Percentiles rank a stretch among this genome's conserved stretches.
Conservation (phyloP, 176 grass and related monocot genomes). For the Avena atlantica region DNA sequence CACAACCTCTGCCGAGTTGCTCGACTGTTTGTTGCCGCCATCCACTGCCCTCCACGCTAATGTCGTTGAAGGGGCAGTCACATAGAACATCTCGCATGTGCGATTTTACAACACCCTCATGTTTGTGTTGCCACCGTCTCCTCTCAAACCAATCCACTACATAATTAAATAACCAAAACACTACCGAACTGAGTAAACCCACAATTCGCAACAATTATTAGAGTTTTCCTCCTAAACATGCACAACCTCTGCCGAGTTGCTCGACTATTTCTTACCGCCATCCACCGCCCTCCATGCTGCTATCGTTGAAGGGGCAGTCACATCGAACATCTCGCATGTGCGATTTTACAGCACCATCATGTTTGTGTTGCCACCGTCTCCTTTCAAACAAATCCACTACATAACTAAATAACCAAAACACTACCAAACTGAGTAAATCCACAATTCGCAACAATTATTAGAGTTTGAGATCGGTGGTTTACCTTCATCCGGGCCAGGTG, state of each 20-base stretch:
- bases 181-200: too few species aligned
- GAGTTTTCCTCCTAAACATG: slow-evolving; percentile 52
- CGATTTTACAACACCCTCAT: slow-evolving; percentile 57
- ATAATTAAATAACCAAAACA: not conserved
- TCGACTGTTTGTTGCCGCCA: slow-evolving; percentile 60
- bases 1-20: slow-evolving; percentile 43
- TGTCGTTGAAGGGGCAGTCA: slow-evolving; percentile 10
- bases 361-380: slow-evolving; percentile 66
- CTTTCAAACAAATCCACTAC: slow-evolving; percentile 38
- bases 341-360: slow-evolving; percentile 57
- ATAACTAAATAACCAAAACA: not conserved
- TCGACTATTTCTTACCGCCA: slow-evolving; percentile 59
- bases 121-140: slow-evolving; percentile 68
- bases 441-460: slow-evolving; percentile 13
- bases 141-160: slow-evolving; percentile 36
- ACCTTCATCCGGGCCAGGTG: slow-evolving; percentile 68
- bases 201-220: slow-evolving; percentile 11
- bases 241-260: slow-evolving; percentile 42
- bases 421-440: too few species aligned
- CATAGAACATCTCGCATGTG: slow-evolving; percentile 65
- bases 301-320: slow-evolving; percentile 9
- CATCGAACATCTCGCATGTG: slow-evolving; percentile 65
- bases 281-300: slow-evolving; percentile 54
- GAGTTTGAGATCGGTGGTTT: slow-evolving; percentile 12
- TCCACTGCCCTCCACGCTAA: slow-evolving; percentile 52